These are phyloP conservation scores for Candida sp. DNA, from an alignment of 1,139 yeast genomes.

Conservation along the genomic window DNA sequence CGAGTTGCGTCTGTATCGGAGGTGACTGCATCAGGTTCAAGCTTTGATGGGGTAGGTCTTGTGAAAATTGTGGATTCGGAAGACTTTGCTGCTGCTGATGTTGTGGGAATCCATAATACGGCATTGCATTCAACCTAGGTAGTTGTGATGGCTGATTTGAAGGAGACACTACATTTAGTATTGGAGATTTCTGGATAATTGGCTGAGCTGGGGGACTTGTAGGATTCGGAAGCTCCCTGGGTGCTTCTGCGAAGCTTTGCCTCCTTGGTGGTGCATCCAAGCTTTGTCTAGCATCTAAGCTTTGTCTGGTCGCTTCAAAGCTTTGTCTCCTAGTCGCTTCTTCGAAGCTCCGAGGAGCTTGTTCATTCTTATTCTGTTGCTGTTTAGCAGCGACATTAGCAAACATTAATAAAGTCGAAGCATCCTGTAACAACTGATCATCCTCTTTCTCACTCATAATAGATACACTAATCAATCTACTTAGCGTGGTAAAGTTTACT, in stretches of 20 bases:
- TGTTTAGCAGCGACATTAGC: slow-evolving; percentile 54
- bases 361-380: slow-evolving; percentile 20
- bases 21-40: not conserved
- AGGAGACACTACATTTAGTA: too few species aligned
- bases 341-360: too few species aligned
- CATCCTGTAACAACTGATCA: slow-evolving; percentile 52
- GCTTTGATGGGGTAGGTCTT: not conserved
- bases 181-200: not conserved
- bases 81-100: not conserved
- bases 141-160: slow-evolving; percentile 2
- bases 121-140: not conserved
- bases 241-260: not conserved
- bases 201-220: not conserved
- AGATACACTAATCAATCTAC: too few species aligned
- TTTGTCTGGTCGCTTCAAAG: slow-evolving; percentile 10
- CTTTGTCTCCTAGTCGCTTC: too few species aligned
- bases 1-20: not conserved
- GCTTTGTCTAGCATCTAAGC: not conserved
- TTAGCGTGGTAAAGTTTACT: too few species aligned
- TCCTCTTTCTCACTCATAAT: slow-evolving; percentile 14
- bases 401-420: slow-evolving; percentile 64
- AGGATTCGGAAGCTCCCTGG: not conserved
- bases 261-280: too few species aligned
- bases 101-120: not conserved
- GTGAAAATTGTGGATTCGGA: not conserved